Conservation (phyloP, 2,329 filamentous ascomycete genomes). For the Zarea fungicola region DNA sequence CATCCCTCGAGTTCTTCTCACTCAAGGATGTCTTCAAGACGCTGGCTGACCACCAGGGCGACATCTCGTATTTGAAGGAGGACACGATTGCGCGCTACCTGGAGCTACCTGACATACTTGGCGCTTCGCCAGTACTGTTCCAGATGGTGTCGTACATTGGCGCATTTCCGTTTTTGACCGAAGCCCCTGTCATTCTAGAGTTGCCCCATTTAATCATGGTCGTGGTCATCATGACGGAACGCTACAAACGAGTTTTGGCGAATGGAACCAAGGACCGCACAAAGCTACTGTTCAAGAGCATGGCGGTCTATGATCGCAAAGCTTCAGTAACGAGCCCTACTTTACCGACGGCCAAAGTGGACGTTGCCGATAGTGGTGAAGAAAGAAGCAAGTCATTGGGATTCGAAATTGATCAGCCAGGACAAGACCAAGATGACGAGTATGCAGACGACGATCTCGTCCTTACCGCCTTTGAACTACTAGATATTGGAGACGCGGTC, state of each 20-base stretch:
- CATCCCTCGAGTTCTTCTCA: conserved; percentile 65
- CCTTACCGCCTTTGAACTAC: conserved; percentile 61
- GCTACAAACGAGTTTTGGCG: conserved; percentile 59
- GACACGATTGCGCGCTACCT: conserved; percentile 67
- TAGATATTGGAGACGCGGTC: conserved; percentile 60
- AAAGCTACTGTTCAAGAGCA: conserved; percentile 63
- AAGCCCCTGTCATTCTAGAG: conserved; percentile 65
- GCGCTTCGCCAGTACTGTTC: conserved; percentile 63
- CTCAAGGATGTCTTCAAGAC: conserved; percentile 68
- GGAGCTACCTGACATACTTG: conserved; percentile 65
- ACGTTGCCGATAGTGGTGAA: neutral
- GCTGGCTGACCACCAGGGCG: conserved; percentile 60
- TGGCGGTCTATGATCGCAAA: conserved; percentile 65
- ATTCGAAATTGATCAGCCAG: conserved; percentile 42
- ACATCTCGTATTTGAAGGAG: conserved; percentile 60
- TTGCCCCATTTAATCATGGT: conserved; percentile 68
- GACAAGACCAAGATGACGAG: conserved; percentile 33
- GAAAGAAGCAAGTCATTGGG: conserved; percentile 23
- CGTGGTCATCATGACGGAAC: conserved; percentile 65
- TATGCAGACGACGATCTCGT: conserved; percentile 58
- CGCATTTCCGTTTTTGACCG: conserved; percentile 66
- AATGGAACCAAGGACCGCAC: conserved; percentile 52
- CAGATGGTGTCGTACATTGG: conserved; percentile 67
- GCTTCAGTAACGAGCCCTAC: conserved; percentile 29
- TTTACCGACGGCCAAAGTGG: neutral